Evolutionary conservation across 1,139 yeast species (phyloP).

Genomic region (Suhomyces wounanorum): DNA sequence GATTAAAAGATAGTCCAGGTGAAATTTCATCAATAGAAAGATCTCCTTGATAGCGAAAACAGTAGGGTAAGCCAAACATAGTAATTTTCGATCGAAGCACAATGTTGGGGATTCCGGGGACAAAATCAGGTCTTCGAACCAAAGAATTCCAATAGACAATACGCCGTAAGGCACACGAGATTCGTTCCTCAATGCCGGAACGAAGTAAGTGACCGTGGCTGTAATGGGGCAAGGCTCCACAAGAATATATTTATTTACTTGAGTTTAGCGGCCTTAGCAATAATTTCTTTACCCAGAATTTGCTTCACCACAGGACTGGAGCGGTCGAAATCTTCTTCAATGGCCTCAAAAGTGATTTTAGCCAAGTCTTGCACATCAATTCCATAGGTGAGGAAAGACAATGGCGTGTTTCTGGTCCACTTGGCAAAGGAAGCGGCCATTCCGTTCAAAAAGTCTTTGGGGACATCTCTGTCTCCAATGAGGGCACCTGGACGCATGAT

Average conservation of each 20-base stretch:
- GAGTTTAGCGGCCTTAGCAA: constrained; percentile 4
- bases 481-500: constrained; percentile 72
- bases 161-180: not conserved
- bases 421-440: constrained; percentile 31
- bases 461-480: constrained; percentile 57
- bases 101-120: not conserved
- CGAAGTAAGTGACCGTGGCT: not conserved
- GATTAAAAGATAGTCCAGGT: not conserved
- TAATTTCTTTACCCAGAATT: constrained; percentile 5
- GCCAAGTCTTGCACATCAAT: constrained; percentile 33
- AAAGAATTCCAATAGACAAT: not conserved
- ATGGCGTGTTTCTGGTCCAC: constrained; percentile 33
- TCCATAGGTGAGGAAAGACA: constrained; percentile 19
- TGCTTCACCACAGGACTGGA: constrained; percentile 7
- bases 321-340: constrained; percentile 1
- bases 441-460: constrained; percentile 39
- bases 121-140: not conserved
- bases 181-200: not conserved
- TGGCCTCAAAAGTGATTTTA: not conserved
- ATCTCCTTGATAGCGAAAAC: not conserved
- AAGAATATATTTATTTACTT: not conserved
- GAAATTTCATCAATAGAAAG: not conserved
- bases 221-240: not conserved
- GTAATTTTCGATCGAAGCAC: not conserved
- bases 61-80: not conserved